Evolutionary conservation across 2,329 filamentous ascomycete species (phyloP).

Genomic region (Stachybotrys chartarum): DNA sequence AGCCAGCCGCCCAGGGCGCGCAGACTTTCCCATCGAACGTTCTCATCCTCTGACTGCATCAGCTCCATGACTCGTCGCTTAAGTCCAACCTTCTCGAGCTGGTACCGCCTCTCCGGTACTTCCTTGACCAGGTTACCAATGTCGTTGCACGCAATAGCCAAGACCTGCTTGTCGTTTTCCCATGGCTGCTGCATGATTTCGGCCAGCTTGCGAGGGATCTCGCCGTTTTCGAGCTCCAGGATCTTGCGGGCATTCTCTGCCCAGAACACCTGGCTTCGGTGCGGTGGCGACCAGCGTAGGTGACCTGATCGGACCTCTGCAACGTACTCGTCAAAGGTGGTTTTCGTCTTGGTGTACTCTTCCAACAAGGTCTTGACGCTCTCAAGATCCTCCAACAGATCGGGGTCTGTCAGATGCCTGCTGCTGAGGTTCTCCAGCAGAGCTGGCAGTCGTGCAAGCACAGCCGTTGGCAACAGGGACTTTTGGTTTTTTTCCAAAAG

Average conservation of each 20-base stretch:
- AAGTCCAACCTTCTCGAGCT: conserved; percentile 75
- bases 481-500: conserved; percentile 65
- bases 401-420: conserved; percentile 57
- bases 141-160: conserved; percentile 91
- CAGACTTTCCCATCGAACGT: conserved; percentile 87
- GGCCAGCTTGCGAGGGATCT: conserved; percentile 72
- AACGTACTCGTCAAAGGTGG: conserved; percentile 81
- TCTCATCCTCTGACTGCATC: conserved; percentile 85
- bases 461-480: conserved; percentile 74
- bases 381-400: conserved; percentile 56
- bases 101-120: conserved; percentile 73
- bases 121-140: conserved; percentile 84
- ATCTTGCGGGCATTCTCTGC: conserved; percentile 84
- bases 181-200: conserved; percentile 71
- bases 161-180: conserved; percentile 77
- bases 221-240: conserved; percentile 73
- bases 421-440: conserved; percentile 56
- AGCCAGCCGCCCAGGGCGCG: conserved; percentile 66
- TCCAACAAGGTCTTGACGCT: conserved; percentile 56
- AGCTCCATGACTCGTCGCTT: conserved; percentile 89
- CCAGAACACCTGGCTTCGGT: conserved; percentile 84
- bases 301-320: conserved; percentile 82
- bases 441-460: conserved; percentile 72
- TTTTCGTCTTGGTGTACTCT: conserved; percentile 63
- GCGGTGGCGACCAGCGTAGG: conserved; percentile 86